Evolutionary conservation across 345 rosid genomes (phyloP).

Genomic region (Diplotaxis tenuifolia): DNA sequence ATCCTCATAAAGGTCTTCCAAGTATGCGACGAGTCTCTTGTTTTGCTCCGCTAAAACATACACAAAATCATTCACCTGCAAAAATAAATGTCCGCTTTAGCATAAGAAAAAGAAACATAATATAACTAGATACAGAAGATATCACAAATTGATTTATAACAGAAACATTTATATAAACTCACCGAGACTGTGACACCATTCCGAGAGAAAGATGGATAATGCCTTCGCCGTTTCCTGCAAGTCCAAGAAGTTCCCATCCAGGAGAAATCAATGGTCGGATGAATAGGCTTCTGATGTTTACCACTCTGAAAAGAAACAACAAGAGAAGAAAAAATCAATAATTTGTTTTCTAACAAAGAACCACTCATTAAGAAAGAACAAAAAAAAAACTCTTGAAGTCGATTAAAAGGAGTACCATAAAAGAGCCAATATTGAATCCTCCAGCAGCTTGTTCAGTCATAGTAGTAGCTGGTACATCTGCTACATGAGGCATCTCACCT

Average conservation of each 20-base stretch:
- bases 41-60: slow-evolving; percentile 73
- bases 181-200: slow-evolving; percentile 69
- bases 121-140: background rate
- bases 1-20: slow-evolving; percentile 84
- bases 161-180: slow-evolving; percentile 32
- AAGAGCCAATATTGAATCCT: slow-evolving; percentile 23
- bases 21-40: slow-evolving; percentile 69
- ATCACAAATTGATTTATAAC: background rate
- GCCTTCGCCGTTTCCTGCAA: slow-evolving; percentile 55
- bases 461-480: slow-evolving; percentile 19
- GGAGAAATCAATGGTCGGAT: slow-evolving; percentile 29
- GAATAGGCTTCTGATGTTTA: slow-evolving; percentile 34
- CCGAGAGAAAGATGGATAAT: slow-evolving; percentile 60
- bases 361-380: background rate
- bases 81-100: background rate
- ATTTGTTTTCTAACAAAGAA: background rate
- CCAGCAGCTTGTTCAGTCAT: slow-evolving; percentile 31
- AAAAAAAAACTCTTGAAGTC: background rate
- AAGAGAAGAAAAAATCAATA: background rate
- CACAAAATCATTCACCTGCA: slow-evolving; percentile 68
- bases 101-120: background rate
- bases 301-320: slow-evolving; percentile 30
- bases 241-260: slow-evolving; percentile 77
- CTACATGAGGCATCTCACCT: slow-evolving; percentile 40
- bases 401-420: slow-evolving; percentile 39